These are phyloP conservation scores for Candida coleopterorum DNA, from an alignment of 805 yeast species.

Conservation along the genomic window DNA sequence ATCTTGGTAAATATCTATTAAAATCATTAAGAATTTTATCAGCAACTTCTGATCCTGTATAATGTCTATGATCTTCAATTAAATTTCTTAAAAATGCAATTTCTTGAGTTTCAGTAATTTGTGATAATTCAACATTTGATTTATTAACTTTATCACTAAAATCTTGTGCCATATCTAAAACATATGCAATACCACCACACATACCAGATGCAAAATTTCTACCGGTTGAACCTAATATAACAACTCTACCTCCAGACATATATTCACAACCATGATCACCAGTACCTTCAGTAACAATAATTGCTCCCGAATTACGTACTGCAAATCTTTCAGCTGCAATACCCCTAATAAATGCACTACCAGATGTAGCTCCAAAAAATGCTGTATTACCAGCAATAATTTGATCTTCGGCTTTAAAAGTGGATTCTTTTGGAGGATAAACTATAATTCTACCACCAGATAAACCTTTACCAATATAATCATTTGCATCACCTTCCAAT, in stretches of 20 bases:
- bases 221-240: constrained; percentile 87
- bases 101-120: constrained; percentile 80
- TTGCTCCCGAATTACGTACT: constrained; percentile 97
- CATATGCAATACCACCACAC: constrained; percentile 99
- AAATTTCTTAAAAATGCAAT: constrained; percentile 90
- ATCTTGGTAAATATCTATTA: constrained; percentile 81
- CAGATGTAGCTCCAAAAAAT: constrained; percentile 96
- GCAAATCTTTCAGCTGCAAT: constrained; percentile 98
- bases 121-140: constrained; percentile 76
- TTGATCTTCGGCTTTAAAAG: constrained; percentile 92
- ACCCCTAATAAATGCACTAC: constrained; percentile 91
- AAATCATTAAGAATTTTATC: constrained; percentile 77
- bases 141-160: constrained; percentile 68
- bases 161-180: constrained; percentile 91
- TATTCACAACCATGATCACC: constrained; percentile 99
- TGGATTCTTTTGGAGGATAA: constrained; percentile 82
- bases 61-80: constrained; percentile 92
- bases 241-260: constrained; percentile 99
- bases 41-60: constrained; percentile 90
- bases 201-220: constrained; percentile 96
- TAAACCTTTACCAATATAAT: constrained; percentile 95
- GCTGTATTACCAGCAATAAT: constrained; percentile 96
- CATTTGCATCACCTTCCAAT: constrained; percentile 96
- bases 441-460: constrained; percentile 93
- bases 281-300: constrained; percentile 92